phyloP scores from a whole-genome alignment of 768 basidiomycete genomes.

The Tulasnella calospora region DNA sequence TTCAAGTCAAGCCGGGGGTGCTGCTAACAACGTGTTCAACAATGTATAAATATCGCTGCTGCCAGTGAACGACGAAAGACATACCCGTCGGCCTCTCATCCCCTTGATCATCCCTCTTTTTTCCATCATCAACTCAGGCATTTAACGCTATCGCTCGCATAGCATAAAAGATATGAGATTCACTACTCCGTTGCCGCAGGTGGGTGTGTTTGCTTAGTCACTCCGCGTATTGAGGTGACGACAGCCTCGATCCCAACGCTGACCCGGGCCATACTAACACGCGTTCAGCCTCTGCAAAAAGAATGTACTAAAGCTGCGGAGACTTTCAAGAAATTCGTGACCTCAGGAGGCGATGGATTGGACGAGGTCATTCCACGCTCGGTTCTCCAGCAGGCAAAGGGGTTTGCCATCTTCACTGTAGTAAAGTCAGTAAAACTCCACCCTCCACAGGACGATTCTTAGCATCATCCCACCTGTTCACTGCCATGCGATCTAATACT shows the following conservation, averaged over 20 bases:
- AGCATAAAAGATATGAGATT: constrained; percentile 41
- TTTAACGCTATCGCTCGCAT: neutral
- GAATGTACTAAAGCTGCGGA: constrained; percentile 20
- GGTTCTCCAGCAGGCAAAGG: constrained; percentile 54
- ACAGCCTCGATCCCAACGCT: neutral
- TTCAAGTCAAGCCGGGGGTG: no score
- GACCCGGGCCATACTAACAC: neutral
- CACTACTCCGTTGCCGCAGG: constrained; percentile 45
- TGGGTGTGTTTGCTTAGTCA: neutral
- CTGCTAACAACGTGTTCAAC: no score
- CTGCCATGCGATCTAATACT: neutral
- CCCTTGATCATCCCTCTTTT: neutral
- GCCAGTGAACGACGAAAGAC: no score
- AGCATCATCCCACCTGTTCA: constrained; percentile 44
- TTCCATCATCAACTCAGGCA: neutral
- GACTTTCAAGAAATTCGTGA: constrained; percentile 16
- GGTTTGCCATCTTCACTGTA: constrained; percentile 87
- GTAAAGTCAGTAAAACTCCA: constrained; percentile 52
- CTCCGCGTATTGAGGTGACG: no score
- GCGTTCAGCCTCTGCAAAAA: constrained; percentile 15
- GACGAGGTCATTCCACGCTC: constrained; percentile 50
- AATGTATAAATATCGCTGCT: no score
- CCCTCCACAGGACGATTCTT: constrained; percentile 38
- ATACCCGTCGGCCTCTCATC: neutral
- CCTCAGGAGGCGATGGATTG: neutral